A percentile compares a stretch with the other conserved stretches of the same genome.
Evolutionary conservation across 1,139 yeast species (phyloP).

Genomic region (Suhomyces anneliseae): DNA sequence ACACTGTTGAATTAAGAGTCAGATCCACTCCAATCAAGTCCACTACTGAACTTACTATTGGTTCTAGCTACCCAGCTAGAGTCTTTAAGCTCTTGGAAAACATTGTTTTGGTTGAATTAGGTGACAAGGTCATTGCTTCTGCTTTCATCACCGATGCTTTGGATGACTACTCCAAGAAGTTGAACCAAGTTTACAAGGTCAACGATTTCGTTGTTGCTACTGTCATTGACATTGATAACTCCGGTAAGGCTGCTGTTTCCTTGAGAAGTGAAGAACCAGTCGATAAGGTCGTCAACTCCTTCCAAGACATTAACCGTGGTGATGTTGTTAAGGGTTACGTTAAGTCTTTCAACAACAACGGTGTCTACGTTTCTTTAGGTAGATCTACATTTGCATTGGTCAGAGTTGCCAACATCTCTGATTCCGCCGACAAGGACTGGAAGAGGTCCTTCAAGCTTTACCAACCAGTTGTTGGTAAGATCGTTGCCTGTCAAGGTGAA

Average conservation of each 20-base stretch:
- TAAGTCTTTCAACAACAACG: conserved; percentile 71
- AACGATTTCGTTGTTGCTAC: conserved; percentile 65
- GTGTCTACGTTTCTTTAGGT: conserved; percentile 78
- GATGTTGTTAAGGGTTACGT: conserved; percentile 78
- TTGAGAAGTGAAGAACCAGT: conserved; percentile 44
- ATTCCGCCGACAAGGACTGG: conserved; percentile 84
- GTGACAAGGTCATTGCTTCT: conserved; percentile 60
- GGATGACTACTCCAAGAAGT: conserved; percentile 60
- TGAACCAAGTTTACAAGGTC: conserved; percentile 51
- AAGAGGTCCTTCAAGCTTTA: conserved; percentile 67
- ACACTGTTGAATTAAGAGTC: conserved; percentile 51
- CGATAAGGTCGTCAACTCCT: conserved; percentile 51
- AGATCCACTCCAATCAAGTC: conserved; percentile 44
- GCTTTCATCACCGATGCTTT: conserved; percentile 78
- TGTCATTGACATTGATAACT: conserved; percentile 57
- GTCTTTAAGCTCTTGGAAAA: conserved; percentile 62
- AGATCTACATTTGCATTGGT: conserved; percentile 76
- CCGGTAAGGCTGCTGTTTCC: conserved; percentile 62
- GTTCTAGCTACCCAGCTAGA: conserved; percentile 63
- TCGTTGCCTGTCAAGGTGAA: conserved; percentile 60
- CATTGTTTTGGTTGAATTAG: conserved; percentile 67
- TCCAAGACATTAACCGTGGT: conserved; percentile 64
- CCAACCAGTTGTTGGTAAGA: conserved; percentile 77
- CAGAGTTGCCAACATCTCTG: conserved; percentile 79
- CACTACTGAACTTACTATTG: conserved; percentile 56